A percentile compares a stretch with the other conserved stretches of the same genome.
Conservation (phyloP, 1,284 basidiomycete species). For the Fomitiporia mediterranea region DNA sequence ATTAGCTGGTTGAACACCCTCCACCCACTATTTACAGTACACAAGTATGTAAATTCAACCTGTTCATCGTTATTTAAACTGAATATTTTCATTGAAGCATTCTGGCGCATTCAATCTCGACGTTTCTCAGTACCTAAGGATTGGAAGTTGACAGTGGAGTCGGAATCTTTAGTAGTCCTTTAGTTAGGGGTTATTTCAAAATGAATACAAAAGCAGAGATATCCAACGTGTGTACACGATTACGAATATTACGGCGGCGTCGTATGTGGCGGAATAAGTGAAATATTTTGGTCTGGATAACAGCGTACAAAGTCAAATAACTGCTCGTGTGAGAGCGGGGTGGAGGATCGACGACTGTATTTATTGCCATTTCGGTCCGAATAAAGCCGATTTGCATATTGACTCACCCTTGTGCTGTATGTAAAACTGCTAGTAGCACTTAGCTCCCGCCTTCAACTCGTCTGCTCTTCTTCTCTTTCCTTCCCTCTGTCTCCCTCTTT, state of each 20-base stretch:
- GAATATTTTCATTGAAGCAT: constrained; percentile 29
- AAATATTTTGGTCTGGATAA: background rate
- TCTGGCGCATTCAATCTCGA: constrained; percentile 43
- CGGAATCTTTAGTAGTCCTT: background rate
- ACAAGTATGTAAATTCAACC: constrained; percentile 31
- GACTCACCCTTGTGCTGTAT: constrained; percentile 11
- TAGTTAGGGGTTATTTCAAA: background rate
- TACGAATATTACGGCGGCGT: too few relatives aligned
- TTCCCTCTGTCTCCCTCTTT: background rate
- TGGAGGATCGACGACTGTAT: background rate
- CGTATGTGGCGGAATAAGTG: too few relatives aligned
- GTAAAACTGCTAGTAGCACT: constrained; percentile 3
- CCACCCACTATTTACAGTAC: constrained; percentile 52
- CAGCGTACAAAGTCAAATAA: background rate
- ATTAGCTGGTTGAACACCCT: constrained; percentile 50
- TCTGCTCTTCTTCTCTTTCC: constrained; percentile 1
- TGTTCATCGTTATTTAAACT: background rate
- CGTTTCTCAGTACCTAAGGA: constrained; percentile 31
- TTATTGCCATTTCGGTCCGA: constrained; percentile 2
- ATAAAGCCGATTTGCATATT: constrained; percentile 11
- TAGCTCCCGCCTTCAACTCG: too few relatives aligned
- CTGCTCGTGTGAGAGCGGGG: background rate
- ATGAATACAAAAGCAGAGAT: background rate
- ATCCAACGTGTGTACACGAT: background rate
- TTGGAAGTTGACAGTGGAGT: background rate